Conservation (phyloP, 345 rosid species). For the Brassica carinata region DNA sequence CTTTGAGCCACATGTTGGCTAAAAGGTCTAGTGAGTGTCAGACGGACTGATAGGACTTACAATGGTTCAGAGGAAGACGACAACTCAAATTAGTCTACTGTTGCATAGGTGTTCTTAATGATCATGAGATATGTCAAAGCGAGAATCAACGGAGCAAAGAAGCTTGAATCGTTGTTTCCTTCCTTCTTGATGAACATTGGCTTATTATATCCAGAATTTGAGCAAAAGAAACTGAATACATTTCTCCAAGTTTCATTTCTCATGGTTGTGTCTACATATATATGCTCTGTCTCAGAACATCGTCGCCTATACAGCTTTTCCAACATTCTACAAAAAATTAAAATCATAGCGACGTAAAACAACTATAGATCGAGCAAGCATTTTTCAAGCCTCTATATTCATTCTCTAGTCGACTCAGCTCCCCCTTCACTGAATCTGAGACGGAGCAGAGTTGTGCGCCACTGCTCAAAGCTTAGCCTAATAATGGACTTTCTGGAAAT, state of each 20-base stretch:
- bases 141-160: constrained; percentile 28
- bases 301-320: constrained; percentile 56
- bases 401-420: background rate
- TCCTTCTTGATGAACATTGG: constrained; percentile 9
- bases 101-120: background rate
- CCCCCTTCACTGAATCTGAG: background rate
- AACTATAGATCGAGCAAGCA: background rate
- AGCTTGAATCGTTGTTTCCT: constrained; percentile 32
- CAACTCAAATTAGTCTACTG: background rate
- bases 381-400: background rate
- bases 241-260: background rate
- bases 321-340: constrained; percentile 65
- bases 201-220: background rate
- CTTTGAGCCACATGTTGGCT: constrained; percentile 88
- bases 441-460: background rate
- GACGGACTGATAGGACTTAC: constrained; percentile 80
- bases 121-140: constrained; percentile 9
- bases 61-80: constrained; percentile 48
- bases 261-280: constrained; percentile 46
- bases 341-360: background rate
- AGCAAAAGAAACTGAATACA: background rate
- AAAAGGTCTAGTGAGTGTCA: constrained; percentile 81
- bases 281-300: too few species aligned
- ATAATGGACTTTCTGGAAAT: too few species aligned
- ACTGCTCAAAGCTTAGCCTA: background rate